Evolutionary conservation across 108 stramenopile species (phyloP).

Genomic region (Tribonema minus): DNA sequence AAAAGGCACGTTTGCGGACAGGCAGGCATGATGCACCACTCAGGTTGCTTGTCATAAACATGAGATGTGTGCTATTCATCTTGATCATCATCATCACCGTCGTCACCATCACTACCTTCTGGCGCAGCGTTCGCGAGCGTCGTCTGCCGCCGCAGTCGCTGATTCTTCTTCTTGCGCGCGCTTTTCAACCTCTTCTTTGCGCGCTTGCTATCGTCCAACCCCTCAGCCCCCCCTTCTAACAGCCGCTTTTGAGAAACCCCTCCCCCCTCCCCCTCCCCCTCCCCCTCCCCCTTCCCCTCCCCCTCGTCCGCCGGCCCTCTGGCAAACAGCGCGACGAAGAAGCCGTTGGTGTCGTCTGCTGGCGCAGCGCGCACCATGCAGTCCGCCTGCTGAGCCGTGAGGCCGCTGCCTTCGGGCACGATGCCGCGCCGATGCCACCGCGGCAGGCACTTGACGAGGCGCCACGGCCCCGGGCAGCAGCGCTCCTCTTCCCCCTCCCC

Average conservation of each 20-base stretch:
- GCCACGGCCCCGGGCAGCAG: slow-evolving; percentile 37
- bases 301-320: slow-evolving; percentile 20
- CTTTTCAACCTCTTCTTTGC: slow-evolving; percentile 5
- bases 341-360: slow-evolving; percentile 91
- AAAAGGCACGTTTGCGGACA: too few species aligned
- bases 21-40: too few species aligned
- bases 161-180: slow-evolving; percentile 17
- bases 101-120: too few species aligned
- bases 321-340: slow-evolving; percentile 90
- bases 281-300: not conserved
- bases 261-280: not conserved
- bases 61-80: too few species aligned
- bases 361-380: slow-evolving; percentile 81
- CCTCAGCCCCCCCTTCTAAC: not conserved
- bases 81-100: too few species aligned
- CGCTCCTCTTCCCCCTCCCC: not conserved
- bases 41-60: too few species aligned
- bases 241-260: not conserved
- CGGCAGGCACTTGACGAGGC: slow-evolving; percentile 67
- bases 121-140: too few species aligned
- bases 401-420: slow-evolving; percentile 41
- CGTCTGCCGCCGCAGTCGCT: too few species aligned
- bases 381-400: slow-evolving; percentile 64
- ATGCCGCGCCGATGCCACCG: slow-evolving; percentile 73
- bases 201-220: not conserved